Percentiles rank a stretch among this genome's conserved stretches.
Evolutionary conservation across 345 rosid genomes (phyloP).

Genomic region (Rhodamnia argentea): DNA sequence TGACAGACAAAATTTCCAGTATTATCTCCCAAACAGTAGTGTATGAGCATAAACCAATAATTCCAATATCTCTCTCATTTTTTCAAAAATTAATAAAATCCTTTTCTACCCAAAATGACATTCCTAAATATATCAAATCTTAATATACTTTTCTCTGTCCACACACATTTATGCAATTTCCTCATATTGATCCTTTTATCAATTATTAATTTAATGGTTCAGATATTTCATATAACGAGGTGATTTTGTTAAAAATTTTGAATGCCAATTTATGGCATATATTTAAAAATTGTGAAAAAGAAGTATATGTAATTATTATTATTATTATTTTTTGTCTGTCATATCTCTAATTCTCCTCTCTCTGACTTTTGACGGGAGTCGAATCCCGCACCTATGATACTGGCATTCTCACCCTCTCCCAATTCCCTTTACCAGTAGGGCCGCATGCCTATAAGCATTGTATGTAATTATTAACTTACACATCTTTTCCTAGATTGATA

Average conservation of each 20-base stretch:
- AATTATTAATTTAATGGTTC: not conserved
- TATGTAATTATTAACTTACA: not conserved
- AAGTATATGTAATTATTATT: no score
- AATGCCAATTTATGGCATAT: not conserved
- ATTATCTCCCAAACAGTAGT: not conserved
- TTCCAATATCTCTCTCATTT: not conserved
- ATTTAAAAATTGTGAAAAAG: no score
- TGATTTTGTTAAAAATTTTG: not conserved
- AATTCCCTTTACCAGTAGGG: no score
- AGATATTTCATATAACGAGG: not conserved
- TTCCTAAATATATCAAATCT: not conserved
- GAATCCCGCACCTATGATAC: no score
- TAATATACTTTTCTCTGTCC: not conserved
- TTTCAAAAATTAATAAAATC: not conserved
- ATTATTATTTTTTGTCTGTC: no score
- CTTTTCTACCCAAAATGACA: not conserved
- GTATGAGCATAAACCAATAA: not conserved
- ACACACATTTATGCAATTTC: not conserved
- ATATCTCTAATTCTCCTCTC: no score
- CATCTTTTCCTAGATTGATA: not conserved
- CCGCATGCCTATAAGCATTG: no score
- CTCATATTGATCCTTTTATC: not conserved
- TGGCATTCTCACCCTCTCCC: no score
- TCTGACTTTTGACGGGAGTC: no score
- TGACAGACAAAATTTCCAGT: not conserved